phyloP scores from a whole-genome alignment of 2,329 filamentous ascomycete genomes.

The Xylaria sp. region DNA sequence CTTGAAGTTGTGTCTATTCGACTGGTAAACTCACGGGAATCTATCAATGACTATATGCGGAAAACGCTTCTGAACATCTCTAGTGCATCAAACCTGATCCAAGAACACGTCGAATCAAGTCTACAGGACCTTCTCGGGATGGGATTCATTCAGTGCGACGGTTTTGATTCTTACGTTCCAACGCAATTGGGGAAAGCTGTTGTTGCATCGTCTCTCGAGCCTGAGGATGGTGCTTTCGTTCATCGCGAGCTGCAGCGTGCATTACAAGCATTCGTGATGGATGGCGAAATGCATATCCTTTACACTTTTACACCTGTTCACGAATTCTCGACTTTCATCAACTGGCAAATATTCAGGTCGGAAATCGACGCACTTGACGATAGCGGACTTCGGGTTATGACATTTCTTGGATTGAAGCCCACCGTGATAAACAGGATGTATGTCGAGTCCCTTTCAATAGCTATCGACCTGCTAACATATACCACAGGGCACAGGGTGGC shows the following conservation, averaged over 20 bases:
- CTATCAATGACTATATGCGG: slow-evolving; percentile 74
- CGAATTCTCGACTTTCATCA: slow-evolving; percentile 64
- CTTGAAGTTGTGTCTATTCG: slow-evolving; percentile 77
- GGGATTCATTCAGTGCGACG: slow-evolving; percentile 64
- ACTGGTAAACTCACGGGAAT: slow-evolving; percentile 72
- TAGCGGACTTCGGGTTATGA: slow-evolving; percentile 74
- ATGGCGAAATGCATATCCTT: slow-evolving; percentile 76
- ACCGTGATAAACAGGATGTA: slow-evolving; percentile 74
- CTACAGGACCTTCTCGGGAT: slow-evolving; percentile 66
- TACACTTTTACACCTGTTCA: slow-evolving; percentile 82
- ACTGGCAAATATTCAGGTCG: slow-evolving; percentile 78
- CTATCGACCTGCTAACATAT: slow-evolving; percentile 31
- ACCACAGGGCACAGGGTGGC: slow-evolving; percentile 71
- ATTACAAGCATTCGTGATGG: slow-evolving; percentile 79
- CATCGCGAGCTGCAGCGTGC: slow-evolving; percentile 75
- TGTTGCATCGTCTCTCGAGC: slow-evolving; percentile 77
- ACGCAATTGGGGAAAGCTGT: slow-evolving; percentile 76
- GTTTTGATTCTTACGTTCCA: slow-evolving; percentile 64
- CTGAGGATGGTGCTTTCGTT: slow-evolving; percentile 79
- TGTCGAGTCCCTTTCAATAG: slow-evolving; percentile 41
- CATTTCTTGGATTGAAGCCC: slow-evolving; percentile 75
- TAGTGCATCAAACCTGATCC: slow-evolving; percentile 60
- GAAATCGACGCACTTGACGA: slow-evolving; percentile 78
- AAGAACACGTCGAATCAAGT: slow-evolving; percentile 66
- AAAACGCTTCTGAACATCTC: slow-evolving; percentile 74